Base-by-base conservation (phyloP, 1,284 basidiomycete genomes). In the Heterobasidion irregulare region DNA sequence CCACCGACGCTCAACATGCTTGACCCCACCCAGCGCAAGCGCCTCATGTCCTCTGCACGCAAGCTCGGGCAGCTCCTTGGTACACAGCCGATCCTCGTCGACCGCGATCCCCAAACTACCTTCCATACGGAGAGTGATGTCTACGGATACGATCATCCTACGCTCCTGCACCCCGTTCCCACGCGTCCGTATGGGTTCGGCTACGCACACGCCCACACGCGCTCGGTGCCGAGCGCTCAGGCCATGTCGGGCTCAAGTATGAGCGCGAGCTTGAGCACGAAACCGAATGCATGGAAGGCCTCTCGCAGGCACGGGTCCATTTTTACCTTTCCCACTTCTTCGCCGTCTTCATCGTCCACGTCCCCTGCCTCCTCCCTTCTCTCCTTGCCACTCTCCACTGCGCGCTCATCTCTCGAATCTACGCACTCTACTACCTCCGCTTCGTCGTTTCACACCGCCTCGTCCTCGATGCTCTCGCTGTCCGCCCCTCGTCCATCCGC, bases 61-160 rank as follows among this genome's bases (percentile, higher is more conserved):
- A 86, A 86, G 62, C 72, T 84, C 44, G 78, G 74, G 16, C 72
- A 73, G 0, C 69, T 86, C 34, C 72, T 84, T 34, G 83, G 84
- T 18, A 70, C 76, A 2, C 79, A 79, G 0, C 81, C 83, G 0
- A 71, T 71, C 56, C 65, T 82, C 48, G 53, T 80, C 45, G 83
- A 83, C 45, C 58, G 60, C 44, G 65, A 64, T 52, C 54, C 52
- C 33, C 26, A 26, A 26, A 5, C 26, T 5, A 26, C 26, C 5
- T 5, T 26, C 2, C 2, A 26, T 26, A 2, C 26, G 26, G 26
- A 26, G 26, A 26, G 26, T 26, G 2, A 26, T 26, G 26, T 2
- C 26, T 26, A 26, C 26, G 26, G 2, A 5, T 26, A 26, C 26
- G 26, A 26, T 5, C 26, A 26, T 26, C 26, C 26, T 26, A 5